A percentile compares a stretch with the other conserved stretches of the same genome.
Evolutionary conservation across 1,284 basidiomycete genomes (phyloP).

Genomic region (Ustilago cynodontis): DNA sequence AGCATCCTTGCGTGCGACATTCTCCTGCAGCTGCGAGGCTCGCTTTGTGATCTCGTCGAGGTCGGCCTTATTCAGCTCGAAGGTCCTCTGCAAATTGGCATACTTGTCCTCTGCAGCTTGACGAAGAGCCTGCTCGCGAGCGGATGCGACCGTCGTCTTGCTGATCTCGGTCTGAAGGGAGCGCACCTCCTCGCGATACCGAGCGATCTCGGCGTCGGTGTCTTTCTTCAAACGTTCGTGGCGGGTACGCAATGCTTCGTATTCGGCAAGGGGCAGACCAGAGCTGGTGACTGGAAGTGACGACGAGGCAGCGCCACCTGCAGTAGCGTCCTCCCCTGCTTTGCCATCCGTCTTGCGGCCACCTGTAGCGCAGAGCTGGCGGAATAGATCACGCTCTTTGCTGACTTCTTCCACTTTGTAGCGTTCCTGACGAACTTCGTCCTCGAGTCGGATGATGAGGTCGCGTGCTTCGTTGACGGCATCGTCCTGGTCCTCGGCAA

Average conservation of each 20-base stretch:
- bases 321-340: slow-evolving; percentile 15
- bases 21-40: slow-evolving; percentile 69
- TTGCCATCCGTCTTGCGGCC: slow-evolving; percentile 31
- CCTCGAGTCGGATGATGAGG: slow-evolving; percentile 82
- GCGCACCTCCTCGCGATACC: slow-evolving; percentile 80
- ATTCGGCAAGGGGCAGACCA: slow-evolving; percentile 35
- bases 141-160: slow-evolving; percentile 72
- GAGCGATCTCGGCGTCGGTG: slow-evolving; percentile 78
- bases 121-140: slow-evolving; percentile 60
- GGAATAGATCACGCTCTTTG: slow-evolving; percentile 89
- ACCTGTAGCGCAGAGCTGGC: slow-evolving; percentile 75
- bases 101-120: slow-evolving; percentile 71
- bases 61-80: slow-evolving; percentile 66
- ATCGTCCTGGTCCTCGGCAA: slow-evolving; percentile 77
- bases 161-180: slow-evolving; percentile 74
- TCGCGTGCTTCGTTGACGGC: slow-evolving; percentile 88
- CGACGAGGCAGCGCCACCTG: not conserved
- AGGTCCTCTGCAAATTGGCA: slow-evolving; percentile 57
- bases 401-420: slow-evolving; percentile 81
- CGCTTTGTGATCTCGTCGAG: slow-evolving; percentile 67
- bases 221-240: slow-evolving; percentile 82
- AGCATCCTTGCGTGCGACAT: slow-evolving; percentile 71
- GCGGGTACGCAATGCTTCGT: slow-evolving; percentile 44
- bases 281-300: slow-evolving; percentile 1
- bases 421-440: slow-evolving; percentile 80